Evolutionary conservation across 331 rosid genomes (phyloP), one percentile per base, ranked within the genome.

Genomic region (Spiraea crenata): DNA sequence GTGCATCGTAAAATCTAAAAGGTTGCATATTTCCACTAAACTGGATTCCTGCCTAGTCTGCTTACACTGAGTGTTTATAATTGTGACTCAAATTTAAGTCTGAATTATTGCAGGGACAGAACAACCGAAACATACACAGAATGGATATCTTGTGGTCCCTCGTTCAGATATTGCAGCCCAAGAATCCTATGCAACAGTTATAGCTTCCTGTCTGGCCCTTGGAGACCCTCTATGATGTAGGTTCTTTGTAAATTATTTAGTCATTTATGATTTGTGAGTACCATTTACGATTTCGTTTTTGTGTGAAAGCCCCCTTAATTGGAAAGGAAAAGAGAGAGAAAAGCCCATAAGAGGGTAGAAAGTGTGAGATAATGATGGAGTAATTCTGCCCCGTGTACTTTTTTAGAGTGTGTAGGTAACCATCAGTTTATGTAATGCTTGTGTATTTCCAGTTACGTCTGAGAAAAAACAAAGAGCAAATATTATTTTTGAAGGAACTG

Each of bases 61-160:
- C 57, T 34, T 47, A 15, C 8, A 7, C 47, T 19, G 34, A 45
- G 70, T 48, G 70, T 55, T 34, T 52, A 31, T 13, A 14, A 45
- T 47, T 65, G 3, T 44, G 60, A 46, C 64, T 76, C 34, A 61
- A 17, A 47, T 57, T 39, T 37, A 45, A 44, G 14, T 54, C 46
- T 66, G 42, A 75, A 62, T 73, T 9, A 62, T 57, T 75, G 69
- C 93, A 93, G 97, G 97, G 89, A 62, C 90, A 89, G 76, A 84
- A 88, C 85, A 87, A 84, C 85, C 77, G 86, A 76, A 93, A 68
- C 77, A 71, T 93, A 66, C 97, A 86, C 87, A 84, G 99, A 52
- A 83, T 93, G 95, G 96, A 93, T 77, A 87, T 93, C 77, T 70
- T 93, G 80, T 93, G 99, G 96, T 86, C 97, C n/a, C 97, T 93